Evolutionary conservation across 1,284 basidiomycete species (phyloP).

Genomic region (Fomitopsis betulina): DNA sequence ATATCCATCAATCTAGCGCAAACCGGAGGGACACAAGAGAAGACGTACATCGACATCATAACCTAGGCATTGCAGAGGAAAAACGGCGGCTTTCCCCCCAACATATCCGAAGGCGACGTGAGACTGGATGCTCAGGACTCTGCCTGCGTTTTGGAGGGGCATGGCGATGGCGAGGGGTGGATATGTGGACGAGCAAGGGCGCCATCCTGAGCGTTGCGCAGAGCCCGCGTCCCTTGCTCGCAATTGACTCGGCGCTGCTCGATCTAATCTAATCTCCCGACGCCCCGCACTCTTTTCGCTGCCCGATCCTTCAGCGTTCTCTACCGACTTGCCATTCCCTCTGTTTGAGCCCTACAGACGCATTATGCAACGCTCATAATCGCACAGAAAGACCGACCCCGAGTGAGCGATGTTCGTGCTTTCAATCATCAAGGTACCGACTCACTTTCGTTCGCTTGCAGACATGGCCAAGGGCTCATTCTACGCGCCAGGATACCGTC

Average conservation of each 20-base stretch:
- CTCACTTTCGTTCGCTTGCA: background rate
- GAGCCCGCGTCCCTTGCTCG: background rate
- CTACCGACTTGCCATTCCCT: background rate
- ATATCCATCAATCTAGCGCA: background rate
- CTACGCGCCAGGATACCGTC: slow-evolving; percentile 60
- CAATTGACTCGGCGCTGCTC: background rate
- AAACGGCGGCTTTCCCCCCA: slow-evolving; percentile 92
- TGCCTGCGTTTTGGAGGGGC: slow-evolving; percentile 4
- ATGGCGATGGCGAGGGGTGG: background rate
- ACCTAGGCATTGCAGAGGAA: slow-evolving; percentile 92
- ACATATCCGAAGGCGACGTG: slow-evolving; percentile 96
- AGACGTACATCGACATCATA: slow-evolving; percentile 92
- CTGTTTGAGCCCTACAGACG: background rate
- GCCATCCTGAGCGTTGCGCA: background rate
- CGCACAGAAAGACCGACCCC: background rate
- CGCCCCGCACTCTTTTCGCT: background rate
- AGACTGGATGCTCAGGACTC: slow-evolving; percentile 84
- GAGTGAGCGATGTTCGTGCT: slow-evolving; percentile 49
- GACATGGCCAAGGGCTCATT: slow-evolving; percentile 3
- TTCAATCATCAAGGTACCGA: slow-evolving; percentile 49
- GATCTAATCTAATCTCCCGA: too few species aligned
- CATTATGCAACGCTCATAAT: background rate
- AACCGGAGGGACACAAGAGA: background rate
- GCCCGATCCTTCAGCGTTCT: background rate
- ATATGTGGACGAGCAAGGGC: background rate